phyloP scores from a whole-genome alignment of 73 alveolate species.

The Tetrahymena malaccensis region DNA sequence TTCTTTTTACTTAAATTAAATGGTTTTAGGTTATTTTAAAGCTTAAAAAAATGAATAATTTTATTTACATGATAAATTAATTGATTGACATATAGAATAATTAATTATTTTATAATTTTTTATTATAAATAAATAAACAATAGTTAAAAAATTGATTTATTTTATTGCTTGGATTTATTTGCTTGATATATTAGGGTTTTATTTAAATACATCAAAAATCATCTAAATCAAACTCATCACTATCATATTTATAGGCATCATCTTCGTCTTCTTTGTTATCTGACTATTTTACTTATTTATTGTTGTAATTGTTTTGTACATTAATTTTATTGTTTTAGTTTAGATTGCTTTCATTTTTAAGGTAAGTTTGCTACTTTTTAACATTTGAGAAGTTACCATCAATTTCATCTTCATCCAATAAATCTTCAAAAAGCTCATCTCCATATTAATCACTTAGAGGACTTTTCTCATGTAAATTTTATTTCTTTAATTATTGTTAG shows the following conservation, averaged over 20 bases:
- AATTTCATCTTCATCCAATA: not conserved
- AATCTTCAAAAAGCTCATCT: not conserved
- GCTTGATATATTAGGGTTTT: too few species aligned
- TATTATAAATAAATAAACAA: too few species aligned
- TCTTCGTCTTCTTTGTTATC: not conserved
- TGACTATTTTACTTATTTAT: not conserved
- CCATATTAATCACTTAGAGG: not conserved
- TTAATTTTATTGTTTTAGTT: not conserved
- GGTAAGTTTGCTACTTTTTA: not conserved
- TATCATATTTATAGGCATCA: not conserved
- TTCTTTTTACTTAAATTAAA: too few species aligned
- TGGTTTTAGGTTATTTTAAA: too few species aligned
- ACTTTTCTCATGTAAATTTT: not conserved
- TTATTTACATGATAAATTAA: too few species aligned
- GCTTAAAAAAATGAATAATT: too few species aligned
- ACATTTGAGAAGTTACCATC: not conserved
- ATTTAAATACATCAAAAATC: not conserved
- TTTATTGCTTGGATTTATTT: too few species aligned
- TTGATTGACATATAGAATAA: too few species aligned
- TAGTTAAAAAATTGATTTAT: too few species aligned
- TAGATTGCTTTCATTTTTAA: not conserved
- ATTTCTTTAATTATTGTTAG: not conserved
- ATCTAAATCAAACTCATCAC: not conserved
- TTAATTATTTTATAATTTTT: too few species aligned
- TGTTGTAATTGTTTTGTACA: not conserved